These are phyloP conservation scores for Talaromyces sp. DNA, from an alignment of 2,329 filamentous ascomycete genomes.

Conservation along the genomic window DNA sequence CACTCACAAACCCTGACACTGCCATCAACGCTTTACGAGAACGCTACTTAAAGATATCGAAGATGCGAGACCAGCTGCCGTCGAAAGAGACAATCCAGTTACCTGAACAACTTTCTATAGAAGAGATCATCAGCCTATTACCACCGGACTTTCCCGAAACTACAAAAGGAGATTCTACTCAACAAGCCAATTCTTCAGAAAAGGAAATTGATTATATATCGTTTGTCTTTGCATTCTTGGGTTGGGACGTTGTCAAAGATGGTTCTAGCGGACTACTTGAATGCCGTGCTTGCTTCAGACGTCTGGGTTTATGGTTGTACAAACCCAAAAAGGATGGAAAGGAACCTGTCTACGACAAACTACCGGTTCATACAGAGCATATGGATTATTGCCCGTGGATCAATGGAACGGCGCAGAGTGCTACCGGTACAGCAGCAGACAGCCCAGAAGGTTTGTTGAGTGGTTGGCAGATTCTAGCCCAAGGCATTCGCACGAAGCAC, in stretches of 20 bases:
- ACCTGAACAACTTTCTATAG: slow-evolving; percentile 35
- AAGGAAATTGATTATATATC: slow-evolving; percentile 58
- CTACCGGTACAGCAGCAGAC: slow-evolving; percentile 32
- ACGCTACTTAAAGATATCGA: slow-evolving; percentile 60
- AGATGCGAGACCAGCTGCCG: slow-evolving; percentile 41
- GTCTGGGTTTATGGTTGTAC: slow-evolving; percentile 93
- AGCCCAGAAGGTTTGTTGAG: slow-evolving; percentile 37
- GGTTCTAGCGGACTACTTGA: slow-evolving; percentile 62
- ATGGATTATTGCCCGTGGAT: slow-evolving; percentile 84
- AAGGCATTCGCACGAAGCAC: slow-evolving; percentile 44
- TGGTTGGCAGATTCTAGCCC: slow-evolving; percentile 48
- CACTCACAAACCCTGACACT: slow-evolving; percentile 60
- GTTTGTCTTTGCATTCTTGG: slow-evolving; percentile 67
- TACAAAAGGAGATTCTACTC: slow-evolving; percentile 2
- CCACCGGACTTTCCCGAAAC: slow-evolving; percentile 29
- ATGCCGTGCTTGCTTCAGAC: slow-evolving; percentile 82
- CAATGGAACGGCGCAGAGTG: slow-evolving; percentile 62
- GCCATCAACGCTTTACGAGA: slow-evolving; percentile 60
- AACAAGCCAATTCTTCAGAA: neutral
- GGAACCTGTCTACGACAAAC: slow-evolving; percentile 43
- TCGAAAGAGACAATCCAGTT: slow-evolving; percentile 31
- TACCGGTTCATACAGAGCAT: slow-evolving; percentile 71
- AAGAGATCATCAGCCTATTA: slow-evolving; percentile 31
- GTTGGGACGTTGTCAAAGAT: slow-evolving; percentile 64
- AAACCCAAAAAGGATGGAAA: slow-evolving; percentile 65